phyloP scores from a whole-genome alignment of 75 land plant species.

The Selaginella tamariscina region DNA sequence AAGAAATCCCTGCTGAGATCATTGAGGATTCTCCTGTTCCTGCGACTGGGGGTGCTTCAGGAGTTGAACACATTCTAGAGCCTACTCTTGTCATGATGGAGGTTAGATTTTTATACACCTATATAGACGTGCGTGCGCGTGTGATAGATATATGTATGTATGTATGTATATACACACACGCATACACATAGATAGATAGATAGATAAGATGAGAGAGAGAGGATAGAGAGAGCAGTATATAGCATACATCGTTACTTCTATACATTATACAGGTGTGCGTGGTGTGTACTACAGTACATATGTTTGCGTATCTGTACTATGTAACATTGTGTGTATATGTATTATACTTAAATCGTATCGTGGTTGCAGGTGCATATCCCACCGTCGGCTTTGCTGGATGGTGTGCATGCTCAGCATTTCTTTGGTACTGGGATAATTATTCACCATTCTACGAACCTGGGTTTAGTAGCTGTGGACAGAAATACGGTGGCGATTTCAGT shows the following conservation, averaged over 20 bases:
- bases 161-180: too few species aligned
- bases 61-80: slow-evolving; percentile 73
- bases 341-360: too few species aligned
- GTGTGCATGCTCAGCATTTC: slow-evolving; percentile 82
- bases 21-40: neutral
- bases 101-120: slow-evolving; percentile 22
- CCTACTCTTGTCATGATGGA: slow-evolving; percentile 93
- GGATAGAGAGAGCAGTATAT: too few species aligned
- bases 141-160: too few species aligned
- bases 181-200: too few species aligned
- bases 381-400: slow-evolving; percentile 84
- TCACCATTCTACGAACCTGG: slow-evolving; percentile 61
- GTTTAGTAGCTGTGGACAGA: slow-evolving; percentile 80
- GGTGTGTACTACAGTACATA: too few species aligned
- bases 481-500: slow-evolving; percentile 89
- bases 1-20: neutral
- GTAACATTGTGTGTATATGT: too few species aligned
- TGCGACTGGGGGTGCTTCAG: slow-evolving; percentile 41
- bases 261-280: too few species aligned
- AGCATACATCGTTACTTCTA: too few species aligned
- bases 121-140: too few species aligned
- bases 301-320: too few species aligned
- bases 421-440: slow-evolving; percentile 90
- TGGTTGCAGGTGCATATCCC: slow-evolving; percentile 94
- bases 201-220: too few species aligned